These are phyloP conservation scores for Aegilops sharonensis DNA, from an alignment of 176 grass and related monocot species.

Conservation along the genomic window DNA sequence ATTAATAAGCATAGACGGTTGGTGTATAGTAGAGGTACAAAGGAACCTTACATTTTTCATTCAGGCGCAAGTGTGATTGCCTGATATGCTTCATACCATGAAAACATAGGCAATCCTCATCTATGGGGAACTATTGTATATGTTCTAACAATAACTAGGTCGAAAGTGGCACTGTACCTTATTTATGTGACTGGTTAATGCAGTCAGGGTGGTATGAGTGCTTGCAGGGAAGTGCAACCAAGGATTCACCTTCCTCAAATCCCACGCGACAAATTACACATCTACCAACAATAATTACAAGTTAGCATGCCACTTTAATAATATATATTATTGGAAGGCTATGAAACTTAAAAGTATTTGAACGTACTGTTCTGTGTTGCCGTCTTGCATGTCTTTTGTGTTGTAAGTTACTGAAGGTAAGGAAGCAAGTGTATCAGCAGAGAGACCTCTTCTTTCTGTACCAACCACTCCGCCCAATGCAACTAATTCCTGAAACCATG, in stretches of 20 bases:
- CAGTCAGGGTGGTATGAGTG: constrained; percentile 83
- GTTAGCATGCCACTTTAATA: constrained; percentile 14
- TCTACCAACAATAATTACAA: constrained; percentile 44
- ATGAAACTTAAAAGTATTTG: constrained; percentile 27
- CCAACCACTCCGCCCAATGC: constrained; percentile 94
- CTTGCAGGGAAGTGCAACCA: constrained; percentile 82
- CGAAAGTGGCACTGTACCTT: constrained; percentile 54
- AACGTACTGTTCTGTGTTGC: constrained; percentile 88
- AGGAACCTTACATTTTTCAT: not conserved
- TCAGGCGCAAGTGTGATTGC: not conserved
- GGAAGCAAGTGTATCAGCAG: constrained; percentile 78
- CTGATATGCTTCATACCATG: not conserved
- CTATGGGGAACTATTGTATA: not conserved
- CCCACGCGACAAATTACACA: constrained; percentile 90
- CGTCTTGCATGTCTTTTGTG: constrained; percentile 66
- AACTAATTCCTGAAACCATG: constrained; percentile 72
- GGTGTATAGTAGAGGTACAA: not conserved
- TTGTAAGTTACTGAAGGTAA: constrained; percentile 90
- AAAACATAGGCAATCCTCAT: not conserved
- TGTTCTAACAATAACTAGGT: not conserved
- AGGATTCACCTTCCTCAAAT: constrained; percentile 89
- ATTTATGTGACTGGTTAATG: constrained; percentile 96
- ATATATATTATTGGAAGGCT: constrained; percentile 16
- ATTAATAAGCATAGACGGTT: not conserved
- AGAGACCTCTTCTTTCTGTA: constrained; percentile 80